Evolutionary conservation across 75 land plant genomes (phyloP), one percentile per base, ranked within the genome.

Genomic region (Selaginella tamariscina): DNA sequence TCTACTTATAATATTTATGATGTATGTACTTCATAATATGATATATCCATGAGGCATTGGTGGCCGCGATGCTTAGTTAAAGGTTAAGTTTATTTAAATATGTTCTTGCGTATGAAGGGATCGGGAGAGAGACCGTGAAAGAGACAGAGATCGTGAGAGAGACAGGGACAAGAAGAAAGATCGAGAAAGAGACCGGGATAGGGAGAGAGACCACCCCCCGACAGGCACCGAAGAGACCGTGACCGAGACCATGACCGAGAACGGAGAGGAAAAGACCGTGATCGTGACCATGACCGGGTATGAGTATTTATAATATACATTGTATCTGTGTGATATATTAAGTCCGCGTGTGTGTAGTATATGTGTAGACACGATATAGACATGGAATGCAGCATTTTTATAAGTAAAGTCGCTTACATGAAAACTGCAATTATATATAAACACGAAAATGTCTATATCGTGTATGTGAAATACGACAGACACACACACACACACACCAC

Each of bases 211-310:
- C 49, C 49, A 39, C 11, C 49, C 49, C 49, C 49, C 11, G 5
- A 15, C 11, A 70, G 93, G 83, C 2, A 78, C 82, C 33, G 86
- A 85, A 78, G 84, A 56, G 73, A 62, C 54, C 74, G 85, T 13
- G 56, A 82, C 11, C 62, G 76, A 1, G 76, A 86, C 15, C 73
- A 78, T 30, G 88, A 85, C 13, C 66, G 86, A 28, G 86, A 82
- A 0, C 72, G 75, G n/a, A 63, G 80, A 28, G 82, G 75, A 2
- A 32, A 76, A 0, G 82, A 69, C 1, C 67, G 82, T 29, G 85
- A 72, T 31, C 81, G 60, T n/a, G 82, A 73, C 24, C 65, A 73
- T 18, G 69, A 74, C 13, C 54, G 74, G 20, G 89, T 56, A 75
- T 9, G 73, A n/a, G n/a, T n/a, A n/a, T n/a, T n/a, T n/a, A n/a